Conservation (phyloP, 2,329 filamentous ascomycete species). For the Rutstroemia sp. region DNA sequence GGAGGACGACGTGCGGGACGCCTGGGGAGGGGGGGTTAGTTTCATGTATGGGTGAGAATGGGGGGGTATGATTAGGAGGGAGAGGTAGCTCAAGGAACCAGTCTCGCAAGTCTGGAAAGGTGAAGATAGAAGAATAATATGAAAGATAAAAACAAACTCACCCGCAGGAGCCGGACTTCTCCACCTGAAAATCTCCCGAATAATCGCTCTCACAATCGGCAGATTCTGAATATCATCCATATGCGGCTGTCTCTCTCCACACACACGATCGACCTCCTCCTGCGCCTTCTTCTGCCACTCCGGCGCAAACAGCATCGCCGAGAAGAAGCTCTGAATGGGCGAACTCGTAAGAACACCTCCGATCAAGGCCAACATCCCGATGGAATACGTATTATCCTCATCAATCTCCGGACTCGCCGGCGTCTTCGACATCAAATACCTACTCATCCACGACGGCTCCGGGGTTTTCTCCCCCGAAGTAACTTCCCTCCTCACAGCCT, state of each 20-base stretch:
- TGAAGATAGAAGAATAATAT: neutral
- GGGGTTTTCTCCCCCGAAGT: neutral
- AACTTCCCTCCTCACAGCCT: neutral
- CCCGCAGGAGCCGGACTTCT: conserved; percentile 13
- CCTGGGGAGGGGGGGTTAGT: conserved; percentile 36
- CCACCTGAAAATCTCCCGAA: conserved; percentile 34
- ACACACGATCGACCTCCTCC: conserved; percentile 39
- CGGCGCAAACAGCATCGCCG: conserved; percentile 18
- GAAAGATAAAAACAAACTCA: conserved; percentile 30
- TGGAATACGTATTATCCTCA: conserved; percentile 4
- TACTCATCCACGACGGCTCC: neutral
- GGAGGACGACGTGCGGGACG: conserved; percentile 45
- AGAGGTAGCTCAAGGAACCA: too few relatives aligned
- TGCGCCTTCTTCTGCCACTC: conserved; percentile 26
- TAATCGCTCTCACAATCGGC: conserved; percentile 36
- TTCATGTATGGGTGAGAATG: too few relatives aligned
- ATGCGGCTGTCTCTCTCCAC: conserved; percentile 40
- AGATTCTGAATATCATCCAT: conserved; percentile 39
- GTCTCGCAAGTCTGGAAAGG: too few relatives aligned
- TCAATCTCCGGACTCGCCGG: neutral
- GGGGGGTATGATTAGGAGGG: neutral
- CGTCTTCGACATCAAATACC: neutral
- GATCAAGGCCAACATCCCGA: conserved; percentile 6
- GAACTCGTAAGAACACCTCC: conserved; percentile 24
- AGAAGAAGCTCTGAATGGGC: conserved; percentile 23